Base-by-base conservation (phyloP, 345 rosid genomes). In the Microcos paniculata region DNA sequence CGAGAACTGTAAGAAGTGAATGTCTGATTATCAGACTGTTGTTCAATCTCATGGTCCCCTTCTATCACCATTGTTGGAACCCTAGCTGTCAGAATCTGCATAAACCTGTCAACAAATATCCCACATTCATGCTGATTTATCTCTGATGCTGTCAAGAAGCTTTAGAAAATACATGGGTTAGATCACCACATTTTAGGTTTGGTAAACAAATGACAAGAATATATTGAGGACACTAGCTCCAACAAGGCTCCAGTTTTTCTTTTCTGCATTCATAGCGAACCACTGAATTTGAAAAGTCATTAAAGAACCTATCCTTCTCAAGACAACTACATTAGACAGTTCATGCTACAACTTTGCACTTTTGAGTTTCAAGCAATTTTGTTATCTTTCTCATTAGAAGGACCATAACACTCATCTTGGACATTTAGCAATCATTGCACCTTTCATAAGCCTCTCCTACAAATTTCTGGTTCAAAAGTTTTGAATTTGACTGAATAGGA, bases 1-100 rank as follows among this genome's bases (percentile, higher is more conserved):
- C 99, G 89, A 15, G 96, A 89, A 75, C 89, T 86, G 78, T 90
- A 95, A 79, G 99, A 92, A 57, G 72, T 88, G 77, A 91, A 95
- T 18, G 87, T 79, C 76, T 77, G 87, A 76, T 90, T 84, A 71
- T 88, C 93, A 21, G 85, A 91, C 80, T 93, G 97, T 40, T 33
- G 43, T 82, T 91, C 99, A 59, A 90, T 82, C 82, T 96, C 99
- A 74, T 91, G 99, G 59, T 96, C 85, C 77, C 99, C 99, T 82
- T 88, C 97, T 11, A 91, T 78, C 80, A 91, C 94, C 98, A 93
- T 93, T 19, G 89, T 67, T 58, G 97, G 98, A 73, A 96, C 87
- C 81, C 64, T 87, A 8, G 97, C 89, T 45, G 89, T 77, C 48
- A 91, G 77, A 67, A 86, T 77, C 86, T 93, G 90, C 99, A 93